phyloP scores from a whole-genome alignment of 1,284 basidiomycete species.

The Afroboletus lepidellus region DNA sequence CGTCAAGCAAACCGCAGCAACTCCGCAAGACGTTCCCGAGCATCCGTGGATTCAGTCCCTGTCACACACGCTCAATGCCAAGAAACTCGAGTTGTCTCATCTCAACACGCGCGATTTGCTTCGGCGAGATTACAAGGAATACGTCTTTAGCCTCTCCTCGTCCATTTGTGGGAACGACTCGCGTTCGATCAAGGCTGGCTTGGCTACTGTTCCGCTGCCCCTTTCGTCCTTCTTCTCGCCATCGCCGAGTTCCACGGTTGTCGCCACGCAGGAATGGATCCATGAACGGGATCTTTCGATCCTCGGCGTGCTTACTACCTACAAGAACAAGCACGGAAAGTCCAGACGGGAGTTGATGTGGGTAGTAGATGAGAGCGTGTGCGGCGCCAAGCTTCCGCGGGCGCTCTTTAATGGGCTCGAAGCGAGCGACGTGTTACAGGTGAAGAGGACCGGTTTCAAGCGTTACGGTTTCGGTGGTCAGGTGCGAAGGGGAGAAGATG shows the following conservation, averaged over 20 bases:
- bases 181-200: slow-evolving; percentile 46
- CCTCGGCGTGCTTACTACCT: slow-evolving; percentile 78
- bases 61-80: slow-evolving; percentile 47
- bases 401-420: slow-evolving; percentile 49
- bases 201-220: slow-evolving; percentile 77
- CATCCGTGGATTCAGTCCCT: slow-evolving; percentile 47
- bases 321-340: slow-evolving; percentile 48
- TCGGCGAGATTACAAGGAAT: slow-evolving; percentile 92
- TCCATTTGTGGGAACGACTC: slow-evolving; percentile 39
- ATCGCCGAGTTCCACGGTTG: slow-evolving; percentile 40
- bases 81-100: slow-evolving; percentile 71
- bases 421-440: slow-evolving; percentile 46
- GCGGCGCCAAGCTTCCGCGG: slow-evolving; percentile 33
- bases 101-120: slow-evolving; percentile 78
- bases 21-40: slow-evolving; percentile 24
- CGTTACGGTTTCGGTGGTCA: slow-evolving; percentile 37
- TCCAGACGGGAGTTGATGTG: slow-evolving; percentile 69
- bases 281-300: slow-evolving; percentile 59
- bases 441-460: slow-evolving; percentile 43
- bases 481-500: slow-evolving; percentile 28
- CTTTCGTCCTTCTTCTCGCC: slow-evolving; percentile 44
- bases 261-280: slow-evolving; percentile 62
- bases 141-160: slow-evolving; percentile 46
- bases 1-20: slow-evolving; percentile 3
- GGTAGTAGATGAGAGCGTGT: slow-evolving; percentile 45